A percentile compares a stretch with the other conserved stretches of the same genome.
phyloP scores from a whole-genome alignment of 2,329 filamentous ascomycete genomes.

The Cladosporium sp. region DNA sequence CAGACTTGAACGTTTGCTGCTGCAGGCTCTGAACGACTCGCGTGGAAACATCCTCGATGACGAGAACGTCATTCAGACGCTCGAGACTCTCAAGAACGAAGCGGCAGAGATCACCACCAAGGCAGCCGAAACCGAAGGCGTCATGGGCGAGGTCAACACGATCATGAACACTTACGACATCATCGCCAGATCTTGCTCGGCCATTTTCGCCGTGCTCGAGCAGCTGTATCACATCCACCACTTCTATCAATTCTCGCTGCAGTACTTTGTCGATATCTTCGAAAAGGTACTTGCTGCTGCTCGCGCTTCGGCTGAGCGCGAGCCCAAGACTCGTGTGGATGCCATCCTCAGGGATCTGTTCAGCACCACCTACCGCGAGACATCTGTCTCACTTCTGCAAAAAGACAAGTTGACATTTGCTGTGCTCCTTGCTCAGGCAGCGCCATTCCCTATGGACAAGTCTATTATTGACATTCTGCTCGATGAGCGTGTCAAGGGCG shows the following conservation, averaged over 20 bases:
- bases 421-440: slow-evolving; percentile 89
- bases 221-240: slow-evolving; percentile 98
- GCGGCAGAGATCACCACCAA: slow-evolving; percentile 93
- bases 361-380: slow-evolving; percentile 84
- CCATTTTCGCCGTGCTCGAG: slow-evolving; percentile 93
- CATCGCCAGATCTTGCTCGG: slow-evolving; percentile 91
- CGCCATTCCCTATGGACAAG: slow-evolving; percentile 96
- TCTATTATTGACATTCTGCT: slow-evolving; percentile 79
- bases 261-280: slow-evolving; percentile 98
- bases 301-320: slow-evolving; percentile 61
- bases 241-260: slow-evolving; percentile 98
- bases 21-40: slow-evolving; percentile 95
- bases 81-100: slow-evolving; percentile 97
- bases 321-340: slow-evolving; percentile 66
- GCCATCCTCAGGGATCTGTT: slow-evolving; percentile 91
- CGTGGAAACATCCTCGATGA: slow-evolving; percentile 97
- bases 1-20: slow-evolving; percentile 85
- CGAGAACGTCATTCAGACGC: slow-evolving; percentile 94
- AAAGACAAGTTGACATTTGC: slow-evolving; percentile 92
- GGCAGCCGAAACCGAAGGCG: slow-evolving; percentile 93
- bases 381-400: slow-evolving; percentile 86
- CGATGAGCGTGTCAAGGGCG: slow-evolving; percentile 69
- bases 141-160: slow-evolving; percentile 95
- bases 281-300: slow-evolving; percentile 82
- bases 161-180: slow-evolving; percentile 93